These are phyloP conservation scores for Tuber borchii DNA, from an alignment of 495 filamentous ascomycete genomes.

Conservation along the genomic window DNA sequence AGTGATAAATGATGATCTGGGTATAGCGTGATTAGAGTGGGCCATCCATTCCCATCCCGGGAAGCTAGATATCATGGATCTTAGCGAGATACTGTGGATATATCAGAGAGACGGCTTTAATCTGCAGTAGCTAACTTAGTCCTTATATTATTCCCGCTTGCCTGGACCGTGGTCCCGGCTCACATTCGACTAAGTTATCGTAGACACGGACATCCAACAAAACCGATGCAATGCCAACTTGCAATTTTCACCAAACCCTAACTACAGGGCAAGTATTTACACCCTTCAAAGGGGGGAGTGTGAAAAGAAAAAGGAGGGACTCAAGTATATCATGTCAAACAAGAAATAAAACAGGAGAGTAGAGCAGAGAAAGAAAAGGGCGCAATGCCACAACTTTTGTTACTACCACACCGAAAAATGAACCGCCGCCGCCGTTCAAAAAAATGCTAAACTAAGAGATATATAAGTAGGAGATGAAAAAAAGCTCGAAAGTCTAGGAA, in stretches of 20 bases:
- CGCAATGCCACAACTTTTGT: background rate
- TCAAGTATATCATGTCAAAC: background rate
- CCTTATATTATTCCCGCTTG: background rate
- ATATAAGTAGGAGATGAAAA: background rate
- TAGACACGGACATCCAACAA: background rate
- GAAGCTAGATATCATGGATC: background rate
- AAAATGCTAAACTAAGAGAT: background rate
- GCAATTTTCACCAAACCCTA: background rate
- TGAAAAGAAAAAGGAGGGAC: background rate
- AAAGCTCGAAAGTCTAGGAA: background rate
- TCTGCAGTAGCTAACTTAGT: background rate
- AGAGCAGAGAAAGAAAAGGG: background rate
- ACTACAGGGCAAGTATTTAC: conserved; percentile 1
- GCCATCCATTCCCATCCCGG: background rate
- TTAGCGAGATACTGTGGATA: background rate
- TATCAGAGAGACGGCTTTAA: too few species aligned
- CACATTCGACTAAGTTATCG: background rate
- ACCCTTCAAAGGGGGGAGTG: background rate
- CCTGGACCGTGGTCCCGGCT: too few species aligned
- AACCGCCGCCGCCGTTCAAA: background rate
- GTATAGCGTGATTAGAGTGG: background rate
- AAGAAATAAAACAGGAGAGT: background rate
- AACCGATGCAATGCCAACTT: background rate
- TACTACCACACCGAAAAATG: background rate
- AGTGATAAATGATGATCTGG: background rate